These are phyloP conservation scores for Trichoderma gracile DNA, from an alignment of 2,329 filamentous ascomycete genomes.

Conservation along the genomic window DNA sequence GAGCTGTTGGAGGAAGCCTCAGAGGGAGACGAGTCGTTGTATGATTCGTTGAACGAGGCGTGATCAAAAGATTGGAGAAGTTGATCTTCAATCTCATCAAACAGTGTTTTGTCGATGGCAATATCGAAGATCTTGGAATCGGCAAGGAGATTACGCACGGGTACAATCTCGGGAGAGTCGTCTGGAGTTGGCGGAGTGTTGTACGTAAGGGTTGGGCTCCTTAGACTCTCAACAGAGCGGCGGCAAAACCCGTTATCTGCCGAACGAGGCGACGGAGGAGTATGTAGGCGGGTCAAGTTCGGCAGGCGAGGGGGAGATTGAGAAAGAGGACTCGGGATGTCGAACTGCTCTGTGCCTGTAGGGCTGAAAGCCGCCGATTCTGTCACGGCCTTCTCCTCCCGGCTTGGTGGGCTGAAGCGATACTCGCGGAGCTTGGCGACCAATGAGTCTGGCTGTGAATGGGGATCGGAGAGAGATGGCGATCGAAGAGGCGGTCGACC, in stretches of 20 bases:
- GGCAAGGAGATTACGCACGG: conserved; percentile 32
- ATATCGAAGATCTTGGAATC: conserved; percentile 35
- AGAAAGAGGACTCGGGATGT: conserved; percentile 33
- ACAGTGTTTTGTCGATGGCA: conserved; percentile 33
- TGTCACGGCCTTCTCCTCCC: conserved; percentile 33
- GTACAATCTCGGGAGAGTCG: conserved; percentile 37
- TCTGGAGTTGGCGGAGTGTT: conserved; percentile 37
- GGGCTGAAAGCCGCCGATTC: conserved; percentile 30
- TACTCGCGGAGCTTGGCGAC: conserved; percentile 40
- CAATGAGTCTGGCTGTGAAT: conserved; percentile 30
- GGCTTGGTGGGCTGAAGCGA: conserved; percentile 40
- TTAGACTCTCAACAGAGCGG: conserved; percentile 26
- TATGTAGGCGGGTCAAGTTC: conserved; percentile 34
- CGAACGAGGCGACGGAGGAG: conserved; percentile 38
- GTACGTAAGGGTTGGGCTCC: conserved; percentile 27
- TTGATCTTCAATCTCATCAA: conserved; percentile 34
- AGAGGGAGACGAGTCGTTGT: conserved; percentile 38
- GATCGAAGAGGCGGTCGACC: conserved; percentile 32
- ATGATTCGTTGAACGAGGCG: conserved; percentile 32
- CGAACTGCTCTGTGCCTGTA: conserved; percentile 31
- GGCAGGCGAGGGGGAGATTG: conserved; percentile 32
- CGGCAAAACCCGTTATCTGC: conserved; percentile 30
- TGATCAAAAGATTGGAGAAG: conserved; percentile 34
- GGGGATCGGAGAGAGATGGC: conserved; percentile 33
- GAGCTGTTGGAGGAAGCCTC: conserved; percentile 36